Conservation (phyloP, 306 rosid species). For the Trifolium dubium region DNA sequence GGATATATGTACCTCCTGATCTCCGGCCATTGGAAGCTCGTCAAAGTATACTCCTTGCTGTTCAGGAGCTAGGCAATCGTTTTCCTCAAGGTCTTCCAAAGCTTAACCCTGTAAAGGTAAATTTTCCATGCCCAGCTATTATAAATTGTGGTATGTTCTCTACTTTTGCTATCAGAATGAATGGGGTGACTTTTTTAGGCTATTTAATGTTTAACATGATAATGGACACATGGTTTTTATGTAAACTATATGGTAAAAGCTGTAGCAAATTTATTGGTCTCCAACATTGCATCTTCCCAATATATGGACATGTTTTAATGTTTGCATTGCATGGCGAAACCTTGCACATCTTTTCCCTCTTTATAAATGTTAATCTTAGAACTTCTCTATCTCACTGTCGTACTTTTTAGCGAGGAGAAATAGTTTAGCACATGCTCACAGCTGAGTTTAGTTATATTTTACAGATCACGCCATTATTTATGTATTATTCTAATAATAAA, state of each 20-base stretch:
- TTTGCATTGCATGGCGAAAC: conserved; percentile 17
- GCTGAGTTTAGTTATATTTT: conserved; percentile 12
- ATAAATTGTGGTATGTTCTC: conserved; percentile 38
- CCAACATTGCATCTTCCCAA: background rate
- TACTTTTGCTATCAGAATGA: conserved; percentile 16
- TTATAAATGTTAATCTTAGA: background rate
- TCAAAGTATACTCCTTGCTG: conserved; percentile 91
- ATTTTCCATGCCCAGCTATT: conserved; percentile 29
- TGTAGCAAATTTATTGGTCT: conserved; percentile 10
- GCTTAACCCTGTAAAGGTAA: conserved; percentile 92
- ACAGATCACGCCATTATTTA: background rate
- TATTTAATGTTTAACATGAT: conserved; percentile 27
- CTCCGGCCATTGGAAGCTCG: conserved; percentile 94
- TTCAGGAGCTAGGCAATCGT: conserved; percentile 85
- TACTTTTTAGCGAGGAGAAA: conserved; percentile 4
- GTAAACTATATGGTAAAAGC: background rate
- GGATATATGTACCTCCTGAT: conserved; percentile 86
- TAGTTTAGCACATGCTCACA: conserved; percentile 14
- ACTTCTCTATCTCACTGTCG: conserved; percentile 29
- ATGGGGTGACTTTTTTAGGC: background rate
- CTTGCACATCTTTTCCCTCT: conserved; percentile 11
- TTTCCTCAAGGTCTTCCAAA: conserved; percentile 95
- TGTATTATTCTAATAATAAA: conserved; percentile 24
- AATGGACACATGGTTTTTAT: background rate
- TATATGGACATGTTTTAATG: conserved; percentile 1